Percentiles rank a stretch among this genome's conserved stretches.
phyloP scores from a whole-genome alignment of 2,329 filamentous ascomycete species.

The Epichloe sylvatica region DNA sequence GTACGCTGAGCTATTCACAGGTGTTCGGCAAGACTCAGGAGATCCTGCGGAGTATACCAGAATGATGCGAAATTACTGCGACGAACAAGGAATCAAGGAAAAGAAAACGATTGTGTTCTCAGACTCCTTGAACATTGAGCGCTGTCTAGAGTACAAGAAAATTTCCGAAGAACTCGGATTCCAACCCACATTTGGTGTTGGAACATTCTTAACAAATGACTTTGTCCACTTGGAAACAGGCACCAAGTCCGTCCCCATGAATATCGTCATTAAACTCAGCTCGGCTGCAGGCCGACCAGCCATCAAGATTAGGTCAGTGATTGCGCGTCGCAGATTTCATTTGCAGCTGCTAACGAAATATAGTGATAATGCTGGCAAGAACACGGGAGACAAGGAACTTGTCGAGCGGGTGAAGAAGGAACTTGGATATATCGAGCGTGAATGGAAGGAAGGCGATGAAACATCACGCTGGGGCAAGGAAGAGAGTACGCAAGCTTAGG shows the following conservation, averaged over 20 bases:
- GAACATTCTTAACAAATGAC: constrained; percentile 93
- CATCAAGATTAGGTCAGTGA: constrained; percentile 62
- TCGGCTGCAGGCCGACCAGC: constrained; percentile 69
- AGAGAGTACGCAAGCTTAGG: constrained; percentile 12
- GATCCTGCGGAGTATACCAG: constrained; percentile 70
- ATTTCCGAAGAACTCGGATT: constrained; percentile 70
- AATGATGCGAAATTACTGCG: constrained; percentile 69
- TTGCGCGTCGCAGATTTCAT: background rate
- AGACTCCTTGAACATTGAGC: constrained; percentile 82
- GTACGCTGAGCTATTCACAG: constrained; percentile 71
- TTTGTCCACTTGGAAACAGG: constrained; percentile 59
- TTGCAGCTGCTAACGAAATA: constrained; percentile 7
- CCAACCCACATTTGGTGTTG: constrained; percentile 79
- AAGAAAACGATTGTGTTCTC: constrained; percentile 91
- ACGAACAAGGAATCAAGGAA: constrained; percentile 56
- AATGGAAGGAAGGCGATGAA: constrained; percentile 77
- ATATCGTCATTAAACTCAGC: constrained; percentile 95
- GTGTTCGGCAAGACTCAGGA: constrained; percentile 81
- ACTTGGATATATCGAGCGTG: constrained; percentile 73
- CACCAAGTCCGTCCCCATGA: constrained; percentile 77
- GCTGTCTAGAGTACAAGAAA: constrained; percentile 79
- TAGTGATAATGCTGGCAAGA: constrained; percentile 78
- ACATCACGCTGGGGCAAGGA: constrained; percentile 62
- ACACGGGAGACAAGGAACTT: constrained; percentile 71
- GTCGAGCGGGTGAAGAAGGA: constrained; percentile 73